Evolutionary conservation across 1,284 basidiomycete species (phyloP), one percentile per base, ranked within the genome.

Genomic region (Ceratobasidium theobromae): DNA sequence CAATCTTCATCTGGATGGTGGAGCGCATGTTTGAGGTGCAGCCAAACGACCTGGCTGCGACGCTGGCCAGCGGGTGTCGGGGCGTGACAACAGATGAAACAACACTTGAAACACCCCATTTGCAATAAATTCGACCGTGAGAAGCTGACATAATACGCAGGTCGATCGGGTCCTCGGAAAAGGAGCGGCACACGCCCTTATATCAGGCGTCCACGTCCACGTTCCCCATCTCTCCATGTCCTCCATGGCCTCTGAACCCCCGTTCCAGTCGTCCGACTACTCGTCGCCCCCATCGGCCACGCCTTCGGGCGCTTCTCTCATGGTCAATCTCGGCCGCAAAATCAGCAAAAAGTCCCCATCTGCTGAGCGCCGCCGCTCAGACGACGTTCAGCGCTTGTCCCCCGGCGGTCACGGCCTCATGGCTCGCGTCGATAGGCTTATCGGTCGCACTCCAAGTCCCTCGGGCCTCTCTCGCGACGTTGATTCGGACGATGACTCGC

Each of bases 111-210:
- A 43, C 40, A 18, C 21, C 21, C 16, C 40, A 43, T 43, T 43
- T 14, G 45, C 23, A 27, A 48, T 48, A 48, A n/a, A 25, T 27
- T n/a, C 11, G 5, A 6, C 9, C 21, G 45, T 48, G 45, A 23
- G 45, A 48, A 40, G 40, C 38, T 53, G 49, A 65, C 49, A 30
- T 53, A 41, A 53, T 27, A n/a, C 12, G 6, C 33, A 65, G 60
- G 60, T 53, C 25, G 60, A 52, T 65, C 60, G 60, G 60, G 51
- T 65, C 9, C 60, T 65, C 18, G 60, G 60, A 25, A 53, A 23
- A 14, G 49, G 49, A 28, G 49, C 49, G 21, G 35, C 57, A 33
- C 49, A 38, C 38, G 49, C 49, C 11, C 30, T 65, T 45, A 53
- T 65, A 53, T 65, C 60, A 4, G 60, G n/a, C n/a, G n/a, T n/a